phyloP scores from a whole-genome alignment of 768 basidiomycete species.

The Nidularia sp. region DNA sequence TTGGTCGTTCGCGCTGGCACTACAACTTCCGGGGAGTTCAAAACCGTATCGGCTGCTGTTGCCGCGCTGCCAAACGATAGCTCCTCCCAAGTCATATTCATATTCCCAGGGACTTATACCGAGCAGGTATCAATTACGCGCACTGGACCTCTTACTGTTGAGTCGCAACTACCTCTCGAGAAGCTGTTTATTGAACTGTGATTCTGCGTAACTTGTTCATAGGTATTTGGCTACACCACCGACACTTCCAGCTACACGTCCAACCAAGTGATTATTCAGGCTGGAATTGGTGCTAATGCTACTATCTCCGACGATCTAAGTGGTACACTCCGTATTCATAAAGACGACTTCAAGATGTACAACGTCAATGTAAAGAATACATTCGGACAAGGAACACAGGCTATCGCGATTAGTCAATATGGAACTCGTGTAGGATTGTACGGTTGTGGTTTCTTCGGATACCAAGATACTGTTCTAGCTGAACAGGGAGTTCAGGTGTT shows the following conservation, averaged over 20 bases:
- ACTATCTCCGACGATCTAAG: conserved; percentile 22
- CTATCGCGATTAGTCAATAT: conserved; percentile 44
- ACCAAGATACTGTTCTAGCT: conserved; percentile 42
- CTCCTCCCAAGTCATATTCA: conserved; percentile 35
- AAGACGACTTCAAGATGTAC: conserved; percentile 40
- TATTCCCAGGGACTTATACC: conserved; percentile 42
- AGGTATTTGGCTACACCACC: conserved; percentile 17
- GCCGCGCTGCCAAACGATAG: conserved; percentile 35
- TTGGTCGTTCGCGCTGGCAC: conserved; percentile 36
- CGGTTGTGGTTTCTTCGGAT: conserved; percentile 38
- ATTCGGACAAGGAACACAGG: conserved; percentile 36
- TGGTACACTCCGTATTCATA: conserved; percentile 43
- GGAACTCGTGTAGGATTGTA: conserved; percentile 38
- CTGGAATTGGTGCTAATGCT: conserved; percentile 15
- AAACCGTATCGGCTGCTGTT: conserved; percentile 35
- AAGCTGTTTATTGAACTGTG: not conserved
- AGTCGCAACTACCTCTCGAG: not conserved
- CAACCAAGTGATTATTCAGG: conserved; percentile 26
- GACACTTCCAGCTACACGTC: conserved; percentile 22
- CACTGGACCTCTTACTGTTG: conserved; percentile 35
- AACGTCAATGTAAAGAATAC: conserved; percentile 45
- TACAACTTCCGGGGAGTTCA: conserved; percentile 33
- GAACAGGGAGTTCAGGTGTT: conserved; percentile 45
- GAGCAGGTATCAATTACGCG: conserved; percentile 44
- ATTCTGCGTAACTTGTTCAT: no score